These are phyloP conservation scores for Chaetomium tenue DNA, from an alignment of 495 filamentous ascomycete species.

Conservation along the genomic window DNA sequence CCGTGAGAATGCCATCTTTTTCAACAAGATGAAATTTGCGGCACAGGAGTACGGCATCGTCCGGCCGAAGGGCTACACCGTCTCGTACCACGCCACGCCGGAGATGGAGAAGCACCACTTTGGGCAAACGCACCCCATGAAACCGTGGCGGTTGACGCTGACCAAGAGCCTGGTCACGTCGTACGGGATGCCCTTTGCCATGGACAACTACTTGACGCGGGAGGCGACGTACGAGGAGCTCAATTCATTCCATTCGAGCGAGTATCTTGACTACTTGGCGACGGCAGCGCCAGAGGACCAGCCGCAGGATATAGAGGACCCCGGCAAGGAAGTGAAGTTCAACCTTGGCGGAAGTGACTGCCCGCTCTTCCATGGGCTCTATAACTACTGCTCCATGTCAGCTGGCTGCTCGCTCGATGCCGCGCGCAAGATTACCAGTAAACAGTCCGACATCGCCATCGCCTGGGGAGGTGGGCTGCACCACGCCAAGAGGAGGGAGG, in stretches of 20 bases:
- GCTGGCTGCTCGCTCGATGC: slow-evolving; percentile 87
- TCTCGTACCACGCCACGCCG: slow-evolving; percentile 97
- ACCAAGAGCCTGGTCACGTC: slow-evolving; percentile 90
- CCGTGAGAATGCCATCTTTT: slow-evolving; percentile 59
- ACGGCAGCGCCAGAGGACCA: slow-evolving; percentile 50
- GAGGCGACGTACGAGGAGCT: slow-evolving; percentile 85
- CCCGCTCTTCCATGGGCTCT: slow-evolving; percentile 93
- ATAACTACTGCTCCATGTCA: slow-evolving; percentile 91
- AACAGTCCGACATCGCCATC: slow-evolving; percentile 89
- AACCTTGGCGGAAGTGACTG: slow-evolving; percentile 91
- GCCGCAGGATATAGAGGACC: slow-evolving; percentile 50
- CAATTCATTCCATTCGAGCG: slow-evolving; percentile 76
- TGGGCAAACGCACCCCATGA: slow-evolving; percentile 94
- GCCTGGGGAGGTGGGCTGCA: slow-evolving; percentile 98
- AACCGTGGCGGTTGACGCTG: slow-evolving; percentile 93
- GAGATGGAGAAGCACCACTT: slow-evolving; percentile 95
- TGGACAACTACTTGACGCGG: slow-evolving; percentile 86
- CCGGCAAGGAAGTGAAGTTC: slow-evolving; percentile 58
- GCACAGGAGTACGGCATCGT: slow-evolving; percentile 71
- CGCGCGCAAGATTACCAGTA: slow-evolving; percentile 79
- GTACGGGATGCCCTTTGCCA: slow-evolving; percentile 92
- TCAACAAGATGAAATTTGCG: slow-evolving; percentile 62
- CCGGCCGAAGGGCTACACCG: slow-evolving; percentile 75
- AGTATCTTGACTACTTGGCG: slow-evolving; percentile 86
- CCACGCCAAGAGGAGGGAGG: slow-evolving; percentile 96